Evolutionary conservation across 805 yeast species (phyloP), one percentile per base, ranked within the genome.

Genomic region (Saturnispora dispora): DNA sequence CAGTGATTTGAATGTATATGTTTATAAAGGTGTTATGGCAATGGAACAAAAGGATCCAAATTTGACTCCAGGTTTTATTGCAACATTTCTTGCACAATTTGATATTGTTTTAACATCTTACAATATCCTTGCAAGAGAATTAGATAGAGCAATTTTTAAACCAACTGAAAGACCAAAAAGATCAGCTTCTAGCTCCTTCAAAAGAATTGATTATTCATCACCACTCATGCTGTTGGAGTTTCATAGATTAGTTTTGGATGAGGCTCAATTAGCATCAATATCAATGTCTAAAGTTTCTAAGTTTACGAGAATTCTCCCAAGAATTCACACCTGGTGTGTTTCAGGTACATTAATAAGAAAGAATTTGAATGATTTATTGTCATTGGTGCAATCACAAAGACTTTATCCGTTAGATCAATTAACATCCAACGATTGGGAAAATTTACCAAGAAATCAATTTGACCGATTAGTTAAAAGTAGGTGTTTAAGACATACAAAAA

Each of bases 301-400:
- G 52, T 86, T 89, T 52, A 88, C 96, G 0, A 72, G 85, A 2
- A 69, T 86, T 36, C 78, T 93, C 25, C 91, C 96, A 4, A 73
- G 96, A 48, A 77, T 80, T 45, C 97, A 93, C 67, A 81, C 96
- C 0, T 93, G 98, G 98, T 97, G 96, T 15, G 96, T 90, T 0
- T 87, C 96, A 1, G 99, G 99, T 6, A 93, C 99, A 0, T 95
- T 97, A 0, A 83, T 89, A 15, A 81, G 82, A 56, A 77, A 77
- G 55, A 74, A 79, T 39, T 66, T 85, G 41, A 64, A 72, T 32
- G 96, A 91, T 64, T 71, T 90, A 46, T 79, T 77, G 43, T 84
- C 95, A 0, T 73, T 88, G 5, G 62, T 90, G 33, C 75, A 79
- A 13, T 91, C 88, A 60, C 64, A 89, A 53, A 72, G 82, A 55